Evolutionary conservation across 2,329 filamentous ascomycete genomes (phyloP), one percentile per base, ranked within the genome.

Genomic region (Zarea fungicola): DNA sequence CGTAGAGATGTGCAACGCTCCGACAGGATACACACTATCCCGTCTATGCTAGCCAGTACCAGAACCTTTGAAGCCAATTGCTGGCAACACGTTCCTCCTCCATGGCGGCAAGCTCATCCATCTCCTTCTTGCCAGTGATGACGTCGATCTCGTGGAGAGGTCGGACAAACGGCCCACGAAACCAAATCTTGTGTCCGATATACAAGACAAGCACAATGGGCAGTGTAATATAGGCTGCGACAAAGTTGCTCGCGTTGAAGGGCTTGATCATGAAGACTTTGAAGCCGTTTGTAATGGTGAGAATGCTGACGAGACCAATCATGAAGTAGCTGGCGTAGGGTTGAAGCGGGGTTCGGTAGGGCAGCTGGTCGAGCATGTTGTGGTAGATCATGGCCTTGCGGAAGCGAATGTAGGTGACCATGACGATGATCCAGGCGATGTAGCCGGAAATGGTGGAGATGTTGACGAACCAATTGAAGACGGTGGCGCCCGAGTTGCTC

Each of bases 201-300:
- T 85, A 87, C 1, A 99, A 69, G 1, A 70, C 64, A 2, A 81
- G 55, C 63, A 87, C 86, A 55, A 75, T 77, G 39, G 73, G 83
- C 1, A 85, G 69, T 9, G 74, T 84, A 58, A 87, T 72, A 58
- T 83, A 89, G 58, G 67, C 74, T 0, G 79, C 77, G n/a, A 84
- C 52, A 58, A 93, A 93, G 57, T 73, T 73, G 5, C 74, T 71
- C 0, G 75, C 76, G 14, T 72, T 77, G 77, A 83, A 92, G 23
- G 82, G 72, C 7, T 72, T 68, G 0, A 81, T 78, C 62, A 84
- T 85, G 62, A 92, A 91, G 13, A 85, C 78, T 29, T 83, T 77
- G 65, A 90, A 92, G 1, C 86, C 87, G 58, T 89, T 89, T 56
- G 87, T 83, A 3, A 91, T 65, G 1, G 76, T 79, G n/a, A 91